Base-by-base conservation (phyloP, 2,329 filamentous ascomycete species). In the Dactylellina sp. region DNA sequence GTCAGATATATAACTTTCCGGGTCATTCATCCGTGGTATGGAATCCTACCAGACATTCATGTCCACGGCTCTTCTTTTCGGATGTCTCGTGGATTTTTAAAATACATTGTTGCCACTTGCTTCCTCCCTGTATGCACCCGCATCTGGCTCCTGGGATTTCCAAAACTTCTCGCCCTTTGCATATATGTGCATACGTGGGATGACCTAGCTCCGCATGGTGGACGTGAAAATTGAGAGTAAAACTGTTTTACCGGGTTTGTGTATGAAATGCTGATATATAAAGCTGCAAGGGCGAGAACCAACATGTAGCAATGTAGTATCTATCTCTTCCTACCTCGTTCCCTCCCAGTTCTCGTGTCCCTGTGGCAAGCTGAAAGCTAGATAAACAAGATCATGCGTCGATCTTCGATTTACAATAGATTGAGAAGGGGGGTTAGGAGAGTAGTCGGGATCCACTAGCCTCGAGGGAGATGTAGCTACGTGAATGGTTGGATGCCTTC, bases 1-100 rank as follows among this genome's bases (percentile, higher is more conserved):
- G 22, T 47, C 44, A 28, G 42, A 72, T 72, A 65, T 72, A 72
- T 72, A 65, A 52, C 7, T 64, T 72, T 59, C 50, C 14, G 18
- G 14, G 47, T 37, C 46, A 24, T 70, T 55, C 22, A 20, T 14
- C 16, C n/a, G 22, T 53, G 66, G 66, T 64, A 71, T 71, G 66
- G 40, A 52, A 71, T 18, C 16, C 42, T 18, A 35, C 25, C 7
- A 9, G 22, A 22, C 39, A 4, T 3, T 24, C 16, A 46, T 5
- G 6, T 46, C 44, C 11, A 32, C 4, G 5, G 37, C n/a, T 12
- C 37, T 7, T 3, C 11, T 3, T 7, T 40, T 3, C 6, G 14
- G 6, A 40, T 40, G 3, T 53, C 16, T 40, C 53, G 24, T 2
- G 24, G 24, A 40, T 14, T 37, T 46, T 39, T 53, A 49, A 32